These are phyloP conservation scores for Rhodomyrtus tomentosa DNA, from an alignment of 345 rosid species.

Conservation along the genomic window DNA sequence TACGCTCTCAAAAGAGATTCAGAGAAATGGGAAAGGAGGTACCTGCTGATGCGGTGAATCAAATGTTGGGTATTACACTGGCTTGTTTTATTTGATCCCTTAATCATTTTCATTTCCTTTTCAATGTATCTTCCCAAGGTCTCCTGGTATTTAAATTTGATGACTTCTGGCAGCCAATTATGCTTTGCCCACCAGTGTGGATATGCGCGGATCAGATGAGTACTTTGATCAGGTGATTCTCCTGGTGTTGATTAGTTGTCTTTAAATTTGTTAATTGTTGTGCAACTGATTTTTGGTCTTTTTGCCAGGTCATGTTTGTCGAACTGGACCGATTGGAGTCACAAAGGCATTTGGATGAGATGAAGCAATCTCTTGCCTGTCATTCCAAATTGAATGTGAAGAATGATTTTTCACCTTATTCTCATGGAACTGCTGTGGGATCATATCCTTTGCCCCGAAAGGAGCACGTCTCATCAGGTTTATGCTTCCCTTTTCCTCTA, in stretches of 20 bases:
- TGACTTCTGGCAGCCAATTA: conserved; percentile 10
- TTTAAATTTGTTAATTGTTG: not conserved
- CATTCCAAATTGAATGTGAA: not conserved
- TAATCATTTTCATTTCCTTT: not conserved
- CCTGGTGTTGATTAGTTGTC: not conserved
- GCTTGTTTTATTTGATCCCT: not conserved
- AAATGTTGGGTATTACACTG: conserved; percentile 12
- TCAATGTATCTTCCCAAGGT: not conserved
- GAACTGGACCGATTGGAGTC: conserved; percentile 14
- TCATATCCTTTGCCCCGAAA: not conserved
- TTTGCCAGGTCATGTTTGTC: conserved; percentile 15
- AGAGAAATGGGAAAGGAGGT: conserved; percentile 25
- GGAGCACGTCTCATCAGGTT: conserved; percentile 10
- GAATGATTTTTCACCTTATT: not conserved
- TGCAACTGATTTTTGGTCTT: not conserved
- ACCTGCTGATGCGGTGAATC: conserved; percentile 10
- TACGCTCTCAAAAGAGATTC: conserved; percentile 13
- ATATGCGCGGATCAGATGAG: conserved; percentile 13
- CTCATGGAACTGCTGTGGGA: not conserved
- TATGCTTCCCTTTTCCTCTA: not conserved
- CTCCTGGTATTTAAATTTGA: not conserved
- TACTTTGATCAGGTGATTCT: conserved; percentile 10
- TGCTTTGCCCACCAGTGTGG: conserved; percentile 12
- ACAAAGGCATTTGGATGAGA: conserved; percentile 10
- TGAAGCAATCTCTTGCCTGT: conserved; percentile 7